Percentiles rank a stretch among this genome's conserved stretches.
These are phyloP conservation scores for Cicer pinnatifidum DNA, from an alignment of 306 rosid species.

Conservation along the genomic window DNA sequence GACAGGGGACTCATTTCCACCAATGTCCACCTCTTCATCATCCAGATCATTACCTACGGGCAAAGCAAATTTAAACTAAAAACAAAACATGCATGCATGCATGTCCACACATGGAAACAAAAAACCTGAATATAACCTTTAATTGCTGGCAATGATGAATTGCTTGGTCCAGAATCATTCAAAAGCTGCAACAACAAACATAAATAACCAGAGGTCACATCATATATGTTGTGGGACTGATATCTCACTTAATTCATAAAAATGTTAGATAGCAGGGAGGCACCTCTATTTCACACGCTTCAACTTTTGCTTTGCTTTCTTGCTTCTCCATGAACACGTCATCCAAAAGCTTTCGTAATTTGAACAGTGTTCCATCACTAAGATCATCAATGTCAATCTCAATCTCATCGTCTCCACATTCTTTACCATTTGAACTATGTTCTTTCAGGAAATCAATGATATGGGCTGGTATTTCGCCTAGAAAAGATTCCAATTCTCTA, in stretches of 20 bases:
- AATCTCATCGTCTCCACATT: slow-evolving; percentile 71
- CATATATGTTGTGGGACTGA: slow-evolving; percentile 19
- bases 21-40: slow-evolving; percentile 70
- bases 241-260: slow-evolving; percentile 31
- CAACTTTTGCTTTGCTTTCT: slow-evolving; percentile 51
- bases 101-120: slow-evolving; percentile 17
- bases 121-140: slow-evolving; percentile 56
- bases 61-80: slow-evolving; percentile 27
- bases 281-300: slow-evolving; percentile 80
- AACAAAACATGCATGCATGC: slow-evolving; percentile 12
- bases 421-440: slow-evolving; percentile 62
- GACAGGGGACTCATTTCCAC: slow-evolving; percentile 67
- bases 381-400: slow-evolving; percentile 77
- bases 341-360: slow-evolving; percentile 65
- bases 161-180: slow-evolving; percentile 70
- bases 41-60: slow-evolving; percentile 59
- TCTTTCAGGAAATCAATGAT: slow-evolving; percentile 70
- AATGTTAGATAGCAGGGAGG: slow-evolving; percentile 25
- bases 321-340: slow-evolving; percentile 57
- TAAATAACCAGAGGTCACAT: slow-evolving; percentile 23
- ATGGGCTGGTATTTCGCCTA: slow-evolving; percentile 61
- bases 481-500: slow-evolving; percentile 65
- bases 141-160: slow-evolving; percentile 73
- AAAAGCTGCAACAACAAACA: slow-evolving; percentile 46
- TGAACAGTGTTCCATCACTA: slow-evolving; percentile 64